These are phyloP conservation scores for Kentomonas sorsogonicus DNA, from an alignment of 208 protist species.

Conservation along the genomic window DNA sequence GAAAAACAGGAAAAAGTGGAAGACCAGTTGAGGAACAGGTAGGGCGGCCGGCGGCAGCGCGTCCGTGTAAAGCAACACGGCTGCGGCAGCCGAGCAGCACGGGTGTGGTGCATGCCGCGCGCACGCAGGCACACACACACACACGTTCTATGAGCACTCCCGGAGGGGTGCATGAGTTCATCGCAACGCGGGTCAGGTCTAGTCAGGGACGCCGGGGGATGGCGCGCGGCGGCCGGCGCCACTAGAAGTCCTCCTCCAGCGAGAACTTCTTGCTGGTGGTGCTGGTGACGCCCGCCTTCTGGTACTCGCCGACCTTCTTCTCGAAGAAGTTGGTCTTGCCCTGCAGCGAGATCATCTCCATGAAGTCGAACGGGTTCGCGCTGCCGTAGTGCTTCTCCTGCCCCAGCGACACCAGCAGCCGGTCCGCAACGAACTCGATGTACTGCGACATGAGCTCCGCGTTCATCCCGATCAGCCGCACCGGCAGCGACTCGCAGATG, in stretches of 20 bases:
- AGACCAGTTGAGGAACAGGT: too few relatives aligned
- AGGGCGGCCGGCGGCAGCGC: too few relatives aligned
- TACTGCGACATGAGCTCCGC: conserved; percentile 96
- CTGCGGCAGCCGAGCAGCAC: too few relatives aligned
- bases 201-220: too few relatives aligned
- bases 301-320: conserved; percentile 98
- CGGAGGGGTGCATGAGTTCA: too few relatives aligned
- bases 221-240: too few relatives aligned
- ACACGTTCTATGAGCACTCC: too few relatives aligned
- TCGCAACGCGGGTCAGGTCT: too few relatives aligned
- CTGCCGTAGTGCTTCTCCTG: conserved; percentile 93
- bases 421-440: conserved; percentile 99
- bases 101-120: too few relatives aligned
- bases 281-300: conserved; percentile 96
- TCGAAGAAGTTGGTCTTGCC: conserved; percentile 99
- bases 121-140: background rate
- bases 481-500: conserved; percentile 96
- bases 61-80: too few relatives aligned
- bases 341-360: conserved; percentile 99
- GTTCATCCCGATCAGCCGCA: conserved; percentile 99
- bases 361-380: conserved; percentile 99
- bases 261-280: conserved; percentile 76
- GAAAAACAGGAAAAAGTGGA: conserved; percentile 14
- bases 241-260: conserved; percentile 92
- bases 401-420: conserved; percentile 95